A percentile compares a stretch with the other conserved stretches of the same genome.
phyloP scores from a whole-genome alignment of 2,329 filamentous ascomycete genomes.

The Colletotrichum tropicicola region DNA sequence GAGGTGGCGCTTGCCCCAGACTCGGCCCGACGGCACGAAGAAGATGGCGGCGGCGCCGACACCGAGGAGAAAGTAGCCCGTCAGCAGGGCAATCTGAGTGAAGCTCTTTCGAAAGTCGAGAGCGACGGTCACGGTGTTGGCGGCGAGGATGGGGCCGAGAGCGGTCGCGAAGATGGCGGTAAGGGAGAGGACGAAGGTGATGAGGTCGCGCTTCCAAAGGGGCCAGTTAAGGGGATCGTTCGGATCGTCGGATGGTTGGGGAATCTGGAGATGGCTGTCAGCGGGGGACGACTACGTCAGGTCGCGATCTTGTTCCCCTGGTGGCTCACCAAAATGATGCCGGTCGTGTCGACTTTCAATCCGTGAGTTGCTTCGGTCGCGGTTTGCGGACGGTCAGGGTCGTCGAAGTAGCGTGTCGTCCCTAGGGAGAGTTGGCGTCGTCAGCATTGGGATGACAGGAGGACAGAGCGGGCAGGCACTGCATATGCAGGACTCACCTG shows the following conservation, averaged over 20 bases:
- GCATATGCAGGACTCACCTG: constrained; percentile 60
- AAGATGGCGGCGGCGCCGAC: constrained; percentile 84
- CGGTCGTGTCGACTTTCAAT: constrained; percentile 78
- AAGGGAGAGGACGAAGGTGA: constrained; percentile 80
- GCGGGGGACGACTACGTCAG: too few relatives aligned
- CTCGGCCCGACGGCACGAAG: constrained; percentile 85
- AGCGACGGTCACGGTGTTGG: constrained; percentile 83
- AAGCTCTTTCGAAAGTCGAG: constrained; percentile 72
- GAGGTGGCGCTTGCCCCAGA: constrained; percentile 92
- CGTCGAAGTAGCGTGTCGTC: constrained; percentile 72
- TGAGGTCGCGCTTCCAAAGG: constrained; percentile 83
- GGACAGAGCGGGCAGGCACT: constrained; percentile 7
- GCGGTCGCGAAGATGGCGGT: constrained; percentile 85
- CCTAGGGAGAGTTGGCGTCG: constrained; percentile 45
- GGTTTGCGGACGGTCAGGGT: constrained; percentile 57
- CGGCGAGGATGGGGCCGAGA: constrained; percentile 86
- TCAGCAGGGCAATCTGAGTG: constrained; percentile 81
- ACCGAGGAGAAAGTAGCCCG: constrained; percentile 87
- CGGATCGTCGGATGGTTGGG: constrained; percentile 89
- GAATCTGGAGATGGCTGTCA: constrained; percentile 51
- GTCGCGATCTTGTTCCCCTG: neutral
- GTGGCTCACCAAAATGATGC: constrained; percentile 77
- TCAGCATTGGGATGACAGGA: constrained; percentile 10
- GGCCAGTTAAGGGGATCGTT: constrained; percentile 91
- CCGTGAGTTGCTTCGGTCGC: constrained; percentile 49